A percentile compares a stretch with the other conserved stretches of the same genome.
Conservation (phyloP, 345 rosid genomes). For the Populus deltoides region DNA sequence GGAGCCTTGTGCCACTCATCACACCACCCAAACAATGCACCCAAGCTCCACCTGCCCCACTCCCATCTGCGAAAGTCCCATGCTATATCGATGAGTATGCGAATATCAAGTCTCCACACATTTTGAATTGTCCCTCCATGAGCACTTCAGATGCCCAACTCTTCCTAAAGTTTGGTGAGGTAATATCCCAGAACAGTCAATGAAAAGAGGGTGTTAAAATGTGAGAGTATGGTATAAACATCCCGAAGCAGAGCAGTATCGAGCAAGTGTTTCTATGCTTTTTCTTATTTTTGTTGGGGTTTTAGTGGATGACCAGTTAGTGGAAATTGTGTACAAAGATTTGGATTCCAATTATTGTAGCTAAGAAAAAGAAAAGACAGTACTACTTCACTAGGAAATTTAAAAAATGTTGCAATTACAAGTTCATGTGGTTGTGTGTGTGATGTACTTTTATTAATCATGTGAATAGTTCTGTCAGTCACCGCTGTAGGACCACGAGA, state of each 20-base stretch:
- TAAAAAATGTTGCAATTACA: conserved; percentile 1
- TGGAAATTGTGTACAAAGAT: conserved; percentile 10
- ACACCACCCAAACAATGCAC: conserved; percentile 45
- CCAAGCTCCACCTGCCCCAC: conserved; percentile 18
- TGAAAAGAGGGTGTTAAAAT: conserved; percentile 7
- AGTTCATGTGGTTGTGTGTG: conserved; percentile 14
- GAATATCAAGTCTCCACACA: conserved; percentile 75
- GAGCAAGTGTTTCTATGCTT: too few species aligned
- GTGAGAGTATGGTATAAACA: background rate
- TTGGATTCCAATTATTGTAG: conserved; percentile 17
- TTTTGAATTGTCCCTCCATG: conserved; percentile 81
- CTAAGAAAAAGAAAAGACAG: conserved; percentile 2
- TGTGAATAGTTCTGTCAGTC: conserved; percentile 23
- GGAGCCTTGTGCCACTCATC: conserved; percentile 50
- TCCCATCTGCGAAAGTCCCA: conserved; percentile 40
- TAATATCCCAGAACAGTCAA: conserved; percentile 75
- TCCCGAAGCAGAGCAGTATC: background rate
- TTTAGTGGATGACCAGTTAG: background rate
- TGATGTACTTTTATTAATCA: conserved; percentile 7
- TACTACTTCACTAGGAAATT: background rate
- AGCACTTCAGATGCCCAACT: conserved; percentile 95
- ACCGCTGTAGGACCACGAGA: conserved; percentile 7
- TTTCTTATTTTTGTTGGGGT: background rate
- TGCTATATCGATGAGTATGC: conserved; percentile 86
- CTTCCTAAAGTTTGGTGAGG: conserved; percentile 87